Evolutionary conservation across 1,284 basidiomycete species (phyloP), one percentile per base, ranked within the genome.

Genomic region (Laetiporus sulphureus): DNA sequence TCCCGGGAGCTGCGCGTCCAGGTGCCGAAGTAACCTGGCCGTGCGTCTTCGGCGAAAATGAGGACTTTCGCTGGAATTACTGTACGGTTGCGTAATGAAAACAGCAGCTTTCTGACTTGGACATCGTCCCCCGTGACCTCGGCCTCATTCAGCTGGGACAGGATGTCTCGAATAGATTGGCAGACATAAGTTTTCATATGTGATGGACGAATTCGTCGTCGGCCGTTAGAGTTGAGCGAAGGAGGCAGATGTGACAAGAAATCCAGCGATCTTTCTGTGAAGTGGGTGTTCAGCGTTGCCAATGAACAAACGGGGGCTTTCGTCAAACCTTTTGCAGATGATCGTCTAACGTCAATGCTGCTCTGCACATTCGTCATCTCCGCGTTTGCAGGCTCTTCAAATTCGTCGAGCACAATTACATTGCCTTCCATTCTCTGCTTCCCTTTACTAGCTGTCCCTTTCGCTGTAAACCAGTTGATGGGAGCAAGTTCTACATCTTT

Each of bases 21-120:
- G 13, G 90, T 92, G 20, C 89, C 90, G 52, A 81, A 83, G 61
- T 91, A 93, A 2, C 87, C 88, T 15, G 90, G 90, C 24, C 90
- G 77, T 0, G 72, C 70, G 57, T 92, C 86, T 46, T 82, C 81
- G 18, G 69, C 61, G 59, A 91, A 92, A 46, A 86, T 79, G 34
- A 93, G 65, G 2, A 80, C 73, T 60, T 91, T 92, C 23, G 76
- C 73, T 0, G 80, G 80, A 24, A 88, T 62, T n/a, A 66, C 49
- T 8, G 58, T 59, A 10, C 83, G 77, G 46, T 86, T 69, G 40
- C 66, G 65, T 12, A 93, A 69, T 40, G 73, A 59, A 5, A 62
- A 54, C 23, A 80, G 67, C 5, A 85, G 62, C 5, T 61, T 58
- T 21, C 80, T 77, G 18, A 87, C 83, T 39, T 70, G 62, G 7